A percentile compares a stretch with the other conserved stretches of the same genome.
Evolutionary conservation across 805 yeast genomes (phyloP).

Genomic region (Zygosaccharomyces gambellarensis): DNA sequence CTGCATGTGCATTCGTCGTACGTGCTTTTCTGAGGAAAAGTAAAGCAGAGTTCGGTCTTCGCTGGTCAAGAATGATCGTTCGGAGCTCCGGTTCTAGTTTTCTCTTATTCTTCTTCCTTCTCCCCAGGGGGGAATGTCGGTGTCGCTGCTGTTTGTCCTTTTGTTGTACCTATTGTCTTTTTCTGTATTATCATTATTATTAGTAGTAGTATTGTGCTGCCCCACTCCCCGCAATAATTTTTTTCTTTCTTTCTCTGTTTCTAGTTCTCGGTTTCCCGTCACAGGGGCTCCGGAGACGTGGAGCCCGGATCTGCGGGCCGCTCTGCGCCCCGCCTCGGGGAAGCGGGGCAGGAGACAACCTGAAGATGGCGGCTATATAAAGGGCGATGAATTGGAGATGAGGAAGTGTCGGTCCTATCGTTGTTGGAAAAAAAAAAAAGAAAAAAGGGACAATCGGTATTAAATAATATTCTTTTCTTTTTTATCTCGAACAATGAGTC

Average conservation of each 20-base stretch:
- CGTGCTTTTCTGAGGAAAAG: too few species aligned
- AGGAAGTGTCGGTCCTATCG: too few species aligned
- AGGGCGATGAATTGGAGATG: neutral
- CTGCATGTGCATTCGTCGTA: neutral
- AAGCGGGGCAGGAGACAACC: neutral
- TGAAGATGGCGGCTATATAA: neutral
- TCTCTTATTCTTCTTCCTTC: neutral
- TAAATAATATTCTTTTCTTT: neutral
- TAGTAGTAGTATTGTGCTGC: neutral
- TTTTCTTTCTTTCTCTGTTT: slow-evolving; percentile 5
- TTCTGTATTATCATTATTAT: neutral
- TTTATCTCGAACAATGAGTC: neutral
- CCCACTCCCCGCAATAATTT: neutral
- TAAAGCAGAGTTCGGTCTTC: too few species aligned
- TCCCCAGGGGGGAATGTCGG: neutral
- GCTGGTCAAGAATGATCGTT: neutral
- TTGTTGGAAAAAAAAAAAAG: neutral
- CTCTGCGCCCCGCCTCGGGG: neutral
- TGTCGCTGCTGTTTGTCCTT: slow-evolving; percentile 1
- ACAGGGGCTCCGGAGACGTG: slow-evolving; percentile 1
- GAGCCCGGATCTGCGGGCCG: neutral
- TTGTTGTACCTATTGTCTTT: neutral
- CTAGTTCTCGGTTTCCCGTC: neutral
- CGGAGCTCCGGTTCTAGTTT: neutral
- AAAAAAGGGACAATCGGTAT: neutral